These are phyloP conservation scores for Mycena galericulata DNA, from an alignment of 768 basidiomycete species.

Conservation along the genomic window DNA sequence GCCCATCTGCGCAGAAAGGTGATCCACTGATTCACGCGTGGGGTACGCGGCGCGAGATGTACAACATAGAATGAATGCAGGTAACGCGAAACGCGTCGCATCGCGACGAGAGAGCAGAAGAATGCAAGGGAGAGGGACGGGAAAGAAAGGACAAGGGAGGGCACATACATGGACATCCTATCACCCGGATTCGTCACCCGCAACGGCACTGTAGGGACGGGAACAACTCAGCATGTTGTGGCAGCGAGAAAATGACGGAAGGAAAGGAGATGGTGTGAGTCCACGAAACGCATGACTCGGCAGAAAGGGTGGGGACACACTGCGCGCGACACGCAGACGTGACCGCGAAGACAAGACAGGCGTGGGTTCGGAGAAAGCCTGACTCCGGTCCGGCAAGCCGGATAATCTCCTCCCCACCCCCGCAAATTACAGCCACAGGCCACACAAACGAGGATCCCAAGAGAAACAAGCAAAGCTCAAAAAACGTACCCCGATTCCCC, in stretches of 20 bases:
- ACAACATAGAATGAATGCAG: background rate
- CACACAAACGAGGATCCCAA: background rate
- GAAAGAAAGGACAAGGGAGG: background rate
- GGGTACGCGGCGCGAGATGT: background rate
- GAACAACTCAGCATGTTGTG: slow-evolving; percentile 17
- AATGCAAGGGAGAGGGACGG: background rate
- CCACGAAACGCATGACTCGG: background rate
- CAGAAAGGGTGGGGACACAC: background rate
- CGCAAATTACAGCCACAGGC: background rate
- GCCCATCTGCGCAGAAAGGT: slow-evolving; percentile 3
- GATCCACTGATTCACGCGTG: slow-evolving; percentile 8
- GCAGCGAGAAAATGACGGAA: slow-evolving; percentile 3
- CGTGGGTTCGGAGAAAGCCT: no score
- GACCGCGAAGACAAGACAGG: background rate
- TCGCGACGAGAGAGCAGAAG: background rate
- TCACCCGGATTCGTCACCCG: slow-evolving; percentile 34
- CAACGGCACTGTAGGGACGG: slow-evolving; percentile 21
- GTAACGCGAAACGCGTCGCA: slow-evolving; percentile 10
- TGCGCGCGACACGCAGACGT: slow-evolving; percentile 3
- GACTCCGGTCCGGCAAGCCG: no score
- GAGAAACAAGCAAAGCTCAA: no score
- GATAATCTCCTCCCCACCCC: background rate
- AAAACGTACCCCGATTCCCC: slow-evolving; percentile 57
- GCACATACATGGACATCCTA: slow-evolving; percentile 33
- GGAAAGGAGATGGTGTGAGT: background rate